A percentile compares a stretch with the other conserved stretches of the same genome.
Evolutionary conservation across 805 yeast species (phyloP).

Genomic region (Saturnispora hagleri): DNA sequence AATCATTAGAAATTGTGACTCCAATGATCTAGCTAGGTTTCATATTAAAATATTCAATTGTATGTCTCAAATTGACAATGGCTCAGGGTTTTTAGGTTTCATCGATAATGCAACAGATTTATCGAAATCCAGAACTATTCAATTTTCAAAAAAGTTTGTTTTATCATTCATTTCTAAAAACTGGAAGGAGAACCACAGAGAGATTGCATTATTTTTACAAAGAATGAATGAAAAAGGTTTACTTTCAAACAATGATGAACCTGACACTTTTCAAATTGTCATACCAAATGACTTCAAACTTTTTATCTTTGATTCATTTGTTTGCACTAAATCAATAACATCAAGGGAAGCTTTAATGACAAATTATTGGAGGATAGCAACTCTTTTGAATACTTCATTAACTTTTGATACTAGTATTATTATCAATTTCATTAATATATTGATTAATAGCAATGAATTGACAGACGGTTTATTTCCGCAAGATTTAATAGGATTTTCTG

Average conservation of each 20-base stretch:
- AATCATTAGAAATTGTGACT: conserved; percentile 44
- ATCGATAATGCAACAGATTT: conserved; percentile 37
- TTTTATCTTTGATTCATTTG: conserved; percentile 22
- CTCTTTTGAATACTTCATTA: conserved; percentile 32
- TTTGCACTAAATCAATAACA: conserved; percentile 9
- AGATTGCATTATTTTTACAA: conserved; percentile 35
- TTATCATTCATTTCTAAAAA: conserved; percentile 39
- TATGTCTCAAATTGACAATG: conserved; percentile 28
- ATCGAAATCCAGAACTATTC: conserved; percentile 35
- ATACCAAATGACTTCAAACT: conserved; percentile 28
- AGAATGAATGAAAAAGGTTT: conserved; percentile 26
- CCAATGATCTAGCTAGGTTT: conserved; percentile 34
- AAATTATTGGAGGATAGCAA: conserved; percentile 42
- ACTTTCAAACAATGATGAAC: conserved; percentile 6
- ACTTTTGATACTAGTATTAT: conserved; percentile 19
- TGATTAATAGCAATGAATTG: conserved; percentile 5
- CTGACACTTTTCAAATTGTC: conserved; percentile 15
- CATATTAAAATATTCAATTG: conserved; percentile 37
- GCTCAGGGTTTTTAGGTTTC: conserved; percentile 36
- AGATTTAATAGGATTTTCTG: conserved; percentile 35
- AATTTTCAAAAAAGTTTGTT: conserved; percentile 37
- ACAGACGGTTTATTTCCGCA: conserved; percentile 23
- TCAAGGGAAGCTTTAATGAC: conserved; percentile 23
- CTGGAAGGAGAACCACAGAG: conserved; percentile 30
- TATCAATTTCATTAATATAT: conserved; percentile 15